Evolutionary conservation across 352 stramenopile species (phyloP).

Genomic region (Phytophthora podocarpi): DNA sequence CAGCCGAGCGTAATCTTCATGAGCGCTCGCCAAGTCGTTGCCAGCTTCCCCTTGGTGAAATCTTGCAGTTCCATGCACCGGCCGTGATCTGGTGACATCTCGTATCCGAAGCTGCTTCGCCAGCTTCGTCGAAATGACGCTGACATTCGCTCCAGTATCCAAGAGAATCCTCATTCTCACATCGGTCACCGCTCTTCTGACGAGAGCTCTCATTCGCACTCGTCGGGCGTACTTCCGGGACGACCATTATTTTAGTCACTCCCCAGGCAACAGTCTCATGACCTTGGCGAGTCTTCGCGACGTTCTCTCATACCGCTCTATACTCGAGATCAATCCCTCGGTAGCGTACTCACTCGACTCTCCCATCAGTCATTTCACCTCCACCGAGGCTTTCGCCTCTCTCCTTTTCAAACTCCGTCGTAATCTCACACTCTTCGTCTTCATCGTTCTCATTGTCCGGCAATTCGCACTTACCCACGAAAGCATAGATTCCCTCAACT

Average conservation of each 20-base stretch:
- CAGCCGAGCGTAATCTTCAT: not conserved
- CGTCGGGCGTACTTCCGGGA: not conserved
- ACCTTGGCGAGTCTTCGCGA: not conserved
- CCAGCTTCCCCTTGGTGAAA: not conserved
- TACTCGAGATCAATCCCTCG: too few relatives aligned
- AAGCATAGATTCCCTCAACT: slow-evolving; percentile 3
- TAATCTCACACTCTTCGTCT: too few relatives aligned
- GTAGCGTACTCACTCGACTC: too few relatives aligned
- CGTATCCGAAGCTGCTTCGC: too few relatives aligned
- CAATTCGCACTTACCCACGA: not conserved
- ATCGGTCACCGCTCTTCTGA: not conserved
- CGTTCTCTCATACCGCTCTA: too few relatives aligned
- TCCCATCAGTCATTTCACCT: not conserved
- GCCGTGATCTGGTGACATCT: not conserved
- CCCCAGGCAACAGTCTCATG: not conserved
- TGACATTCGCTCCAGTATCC: not conserved
- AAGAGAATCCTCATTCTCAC: not conserved
- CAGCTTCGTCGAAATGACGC: too few relatives aligned
- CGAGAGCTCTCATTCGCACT: not conserved
- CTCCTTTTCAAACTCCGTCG: slow-evolving; percentile 7
- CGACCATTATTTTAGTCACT: slow-evolving; percentile 1
- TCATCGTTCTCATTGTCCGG: not conserved
- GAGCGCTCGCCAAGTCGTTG: not conserved
- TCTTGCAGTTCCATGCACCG: not conserved
- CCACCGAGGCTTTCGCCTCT: not conserved